These are phyloP conservation scores for Hyparrhenia diplandra DNA, from an alignment of 176 grass and related monocot genomes.

Conservation along the genomic window DNA sequence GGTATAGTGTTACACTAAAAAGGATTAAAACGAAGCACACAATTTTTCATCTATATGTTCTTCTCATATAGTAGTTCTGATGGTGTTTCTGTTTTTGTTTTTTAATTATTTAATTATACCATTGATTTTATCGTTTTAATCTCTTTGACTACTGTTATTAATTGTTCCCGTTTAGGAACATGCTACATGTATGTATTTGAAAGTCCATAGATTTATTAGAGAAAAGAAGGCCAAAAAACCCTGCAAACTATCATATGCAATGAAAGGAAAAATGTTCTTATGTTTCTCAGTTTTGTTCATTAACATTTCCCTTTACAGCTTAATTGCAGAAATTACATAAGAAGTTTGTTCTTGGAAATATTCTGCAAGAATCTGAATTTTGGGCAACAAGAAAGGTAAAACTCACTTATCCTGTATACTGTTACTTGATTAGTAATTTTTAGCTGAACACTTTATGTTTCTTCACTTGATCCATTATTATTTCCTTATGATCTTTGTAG, in stretches of 20 bases:
- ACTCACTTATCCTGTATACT: neutral
- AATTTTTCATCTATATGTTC: neutral
- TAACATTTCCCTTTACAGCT: slow-evolving; percentile 37
- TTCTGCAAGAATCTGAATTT: slow-evolving; percentile 91
- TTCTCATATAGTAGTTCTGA: neutral
- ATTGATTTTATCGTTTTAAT: neutral
- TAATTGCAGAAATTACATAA: slow-evolving; percentile 94
- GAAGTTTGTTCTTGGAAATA: slow-evolving; percentile 80
- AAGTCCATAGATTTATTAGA: neutral
- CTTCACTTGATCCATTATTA: neutral
- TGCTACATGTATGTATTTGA: too few relatives aligned
- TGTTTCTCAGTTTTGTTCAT: slow-evolving; percentile 6
- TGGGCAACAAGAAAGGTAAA: slow-evolving; percentile 95
- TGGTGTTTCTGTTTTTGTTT: neutral
- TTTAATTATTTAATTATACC: neutral
- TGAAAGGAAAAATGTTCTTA: neutral
- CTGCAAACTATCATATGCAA: neutral
- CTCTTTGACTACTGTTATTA: neutral
- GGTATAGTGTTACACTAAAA: neutral
- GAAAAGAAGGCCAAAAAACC: neutral
- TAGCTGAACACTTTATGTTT: slow-evolving; percentile 2
- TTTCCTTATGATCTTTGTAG: slow-evolving; percentile 42
- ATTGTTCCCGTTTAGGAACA: neutral
- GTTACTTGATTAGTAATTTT: slow-evolving; percentile 5
- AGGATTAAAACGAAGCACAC: neutral